Conservation (phyloP, 2,329 filamentous ascomycete species). For the Zelopaecilomyces penicillatus region DNA sequence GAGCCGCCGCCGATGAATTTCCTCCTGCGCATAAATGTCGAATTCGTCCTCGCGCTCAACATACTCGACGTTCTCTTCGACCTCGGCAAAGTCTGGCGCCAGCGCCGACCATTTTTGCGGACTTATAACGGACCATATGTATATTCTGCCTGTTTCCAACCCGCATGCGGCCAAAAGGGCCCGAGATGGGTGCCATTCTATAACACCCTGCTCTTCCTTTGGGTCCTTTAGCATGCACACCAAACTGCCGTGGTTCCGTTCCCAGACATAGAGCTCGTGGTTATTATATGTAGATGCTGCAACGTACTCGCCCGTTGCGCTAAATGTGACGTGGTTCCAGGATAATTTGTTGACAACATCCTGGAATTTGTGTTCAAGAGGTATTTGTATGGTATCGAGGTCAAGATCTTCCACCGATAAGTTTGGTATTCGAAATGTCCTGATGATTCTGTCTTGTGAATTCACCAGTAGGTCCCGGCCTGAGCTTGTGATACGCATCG, state of each 20-base stretch:
- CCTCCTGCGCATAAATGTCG: constrained; percentile 91
- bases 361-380: constrained; percentile 96
- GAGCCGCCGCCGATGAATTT: constrained; percentile 82
- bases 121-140: constrained; percentile 91
- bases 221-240: constrained; percentile 96
- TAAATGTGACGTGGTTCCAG: constrained; percentile 97
- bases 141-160: constrained; percentile 84
- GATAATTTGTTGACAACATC: constrained; percentile 91
- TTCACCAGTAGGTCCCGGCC: constrained; percentile 87
- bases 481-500: constrained; percentile 70
- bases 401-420: constrained; percentile 61
- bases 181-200: constrained; percentile 91
- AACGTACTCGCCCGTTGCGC: constrained; percentile 88
- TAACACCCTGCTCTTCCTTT: constrained; percentile 90
- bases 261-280: constrained; percentile 97
- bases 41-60: constrained; percentile 95
- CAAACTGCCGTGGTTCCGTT: constrained; percentile 83
- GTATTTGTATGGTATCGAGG: constrained; percentile 76
- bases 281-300: constrained; percentile 97
- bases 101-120: constrained; percentile 96
- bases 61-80: constrained; percentile 97
- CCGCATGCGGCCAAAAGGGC: constrained; percentile 87
- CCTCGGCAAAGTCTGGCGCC: constrained; percentile 92
- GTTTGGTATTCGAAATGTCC: constrained; percentile 84
- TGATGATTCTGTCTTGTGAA: constrained; percentile 87